Evolutionary conservation across 306 rosid species (phyloP), one percentile per base, ranked within the genome.

Genomic region (Rosa rugosa): DNA sequence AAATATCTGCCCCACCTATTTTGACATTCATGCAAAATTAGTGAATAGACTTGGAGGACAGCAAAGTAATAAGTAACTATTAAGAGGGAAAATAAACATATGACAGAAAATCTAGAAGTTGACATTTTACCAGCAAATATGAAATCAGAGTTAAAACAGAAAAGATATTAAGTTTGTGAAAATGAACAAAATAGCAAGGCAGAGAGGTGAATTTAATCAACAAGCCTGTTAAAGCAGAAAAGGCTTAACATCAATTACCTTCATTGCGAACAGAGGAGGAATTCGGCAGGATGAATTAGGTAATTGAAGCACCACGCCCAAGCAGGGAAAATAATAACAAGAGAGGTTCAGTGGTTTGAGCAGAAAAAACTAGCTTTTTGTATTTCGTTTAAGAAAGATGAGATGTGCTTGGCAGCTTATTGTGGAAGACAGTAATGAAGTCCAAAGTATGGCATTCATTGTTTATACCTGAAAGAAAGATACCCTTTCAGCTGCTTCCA

Each of bases 1-100:
- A 85, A 87, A 94, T 75, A 92, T 92, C 78, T 94, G 99, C 27
- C 97, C 99, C 80, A 94, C 91, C 98, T 94, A 77, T 60, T 56
- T 36, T 80, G 56, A 40, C 47, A 84, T 5, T 46, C 73, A 83
- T 69, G 73, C 44, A 44, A 66, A 85, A 62, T 68, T 70, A 81
- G 62, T 8, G 31, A 69, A 57, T 46, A 31, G 18, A 25, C 60
- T 44, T 9, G 67, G 80, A 76, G 5, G 36, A 69, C 20, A 73
- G 25, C 38, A 69, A 46, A 62, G 45, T 64, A 63, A 42, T 53
- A 14, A 31, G 4, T 72, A 17, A 66, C 50, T 44, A 63, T 31
- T 31, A 31, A 31, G 36, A 31, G 36, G 62, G 17, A 65, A 14
- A 41, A 17, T 1, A 46, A 40, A 51, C 49, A 66, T 18, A 50